phyloP scores from a whole-genome alignment of 768 basidiomycete genomes.

The Lactifluus subvellereus region DNA sequence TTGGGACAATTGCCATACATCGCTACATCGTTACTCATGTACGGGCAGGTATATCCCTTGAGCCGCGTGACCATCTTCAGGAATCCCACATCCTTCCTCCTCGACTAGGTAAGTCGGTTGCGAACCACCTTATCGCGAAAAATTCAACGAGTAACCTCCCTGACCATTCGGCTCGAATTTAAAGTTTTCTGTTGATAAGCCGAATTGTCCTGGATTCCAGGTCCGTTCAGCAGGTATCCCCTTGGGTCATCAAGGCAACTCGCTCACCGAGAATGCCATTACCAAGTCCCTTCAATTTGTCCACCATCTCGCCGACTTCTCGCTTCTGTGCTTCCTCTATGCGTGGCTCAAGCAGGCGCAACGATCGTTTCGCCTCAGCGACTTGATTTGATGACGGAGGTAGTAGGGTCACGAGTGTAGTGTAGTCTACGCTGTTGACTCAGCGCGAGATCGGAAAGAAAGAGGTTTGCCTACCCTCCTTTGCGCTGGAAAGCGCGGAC shows the following conservation, averaged over 20 bases:
- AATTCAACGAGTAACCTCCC: constrained; percentile 95
- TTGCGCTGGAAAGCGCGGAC: constrained; percentile 73
- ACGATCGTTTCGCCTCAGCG: constrained; percentile 42
- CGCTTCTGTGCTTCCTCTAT: constrained; percentile 71
- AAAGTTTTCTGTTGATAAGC: constrained; percentile 94
- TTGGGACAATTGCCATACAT: background rate
- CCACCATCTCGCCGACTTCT: constrained; percentile 89
- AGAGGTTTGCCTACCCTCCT: constrained; percentile 59
- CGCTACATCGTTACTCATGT: constrained; percentile 1
- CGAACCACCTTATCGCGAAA: constrained; percentile 42
- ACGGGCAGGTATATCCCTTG: constrained; percentile 29
- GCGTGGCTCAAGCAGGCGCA: constrained; percentile 57
- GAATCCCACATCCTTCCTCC: constrained; percentile 31
- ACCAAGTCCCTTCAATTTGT: constrained; percentile 87
- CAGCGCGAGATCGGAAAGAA: background rate
- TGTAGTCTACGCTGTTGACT: constrained; percentile 57
- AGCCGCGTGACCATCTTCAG: constrained; percentile 27
- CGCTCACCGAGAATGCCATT: constrained; percentile 77
- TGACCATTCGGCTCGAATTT: constrained; percentile 91
- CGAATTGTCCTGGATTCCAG: constrained; percentile 68
- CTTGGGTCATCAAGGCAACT: background rate
- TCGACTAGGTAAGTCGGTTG: constrained; percentile 23
- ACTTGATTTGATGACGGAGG: constrained; percentile 49
- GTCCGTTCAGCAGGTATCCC: background rate
- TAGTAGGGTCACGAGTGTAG: constrained; percentile 56